phyloP scores from a whole-genome alignment of 2,329 filamentous ascomycete species.

The Raffaelea arxii region DNA sequence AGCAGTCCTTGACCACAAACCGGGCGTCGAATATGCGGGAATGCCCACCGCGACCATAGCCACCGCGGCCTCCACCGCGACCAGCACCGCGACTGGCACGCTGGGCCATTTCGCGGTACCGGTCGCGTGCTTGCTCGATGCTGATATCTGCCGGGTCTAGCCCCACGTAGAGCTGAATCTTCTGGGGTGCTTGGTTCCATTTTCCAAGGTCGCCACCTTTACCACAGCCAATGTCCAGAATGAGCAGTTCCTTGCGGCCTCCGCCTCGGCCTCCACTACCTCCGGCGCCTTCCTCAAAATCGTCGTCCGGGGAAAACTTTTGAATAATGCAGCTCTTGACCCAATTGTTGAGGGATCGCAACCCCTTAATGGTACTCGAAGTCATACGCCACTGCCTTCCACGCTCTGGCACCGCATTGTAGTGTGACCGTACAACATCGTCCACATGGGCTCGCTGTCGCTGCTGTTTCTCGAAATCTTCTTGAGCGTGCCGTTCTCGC shows the following conservation, averaged over 20 bases:
- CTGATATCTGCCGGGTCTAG: constrained; percentile 88
- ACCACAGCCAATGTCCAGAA: constrained; percentile 91
- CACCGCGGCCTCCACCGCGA: constrained; percentile 30
- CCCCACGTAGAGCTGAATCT: constrained; percentile 87
- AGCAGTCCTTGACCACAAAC: constrained; percentile 89
- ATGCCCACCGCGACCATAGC: constrained; percentile 25
- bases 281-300: constrained; percentile 51
- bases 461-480: constrained; percentile 27
- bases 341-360: constrained; percentile 97
- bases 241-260: constrained; percentile 51
- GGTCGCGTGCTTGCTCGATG: constrained; percentile 79
- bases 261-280: constrained; percentile 44
- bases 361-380: constrained; percentile 87
- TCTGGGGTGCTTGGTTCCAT: constrained; percentile 89
- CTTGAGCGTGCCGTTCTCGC: constrained; percentile 37
- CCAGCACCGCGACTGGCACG: constrained; percentile 42
- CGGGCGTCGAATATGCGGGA: constrained; percentile 69
- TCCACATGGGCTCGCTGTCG: constrained; percentile 53
- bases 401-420: constrained; percentile 89
- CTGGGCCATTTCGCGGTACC: constrained; percentile 64
- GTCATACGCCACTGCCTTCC: constrained; percentile 92
- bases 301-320: constrained; percentile 81
- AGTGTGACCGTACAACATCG: constrained; percentile 85
- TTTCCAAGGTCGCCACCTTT: constrained; percentile 94
- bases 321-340: constrained; percentile 96